These are phyloP conservation scores for Rhizophagus clarus DNA, from an alignment of 192 early-diverging fungal genomes.

Conservation along the genomic window DNA sequence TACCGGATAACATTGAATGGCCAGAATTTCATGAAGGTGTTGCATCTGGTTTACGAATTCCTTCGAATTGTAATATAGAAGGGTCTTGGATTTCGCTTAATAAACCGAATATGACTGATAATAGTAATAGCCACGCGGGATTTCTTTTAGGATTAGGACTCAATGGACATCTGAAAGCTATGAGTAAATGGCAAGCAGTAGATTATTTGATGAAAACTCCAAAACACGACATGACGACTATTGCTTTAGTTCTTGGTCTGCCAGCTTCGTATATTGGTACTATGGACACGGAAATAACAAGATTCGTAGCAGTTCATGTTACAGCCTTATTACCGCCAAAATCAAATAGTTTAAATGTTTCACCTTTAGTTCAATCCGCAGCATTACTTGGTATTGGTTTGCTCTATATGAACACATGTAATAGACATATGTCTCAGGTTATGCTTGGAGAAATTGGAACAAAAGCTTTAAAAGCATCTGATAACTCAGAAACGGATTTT, in stretches of 20 bases:
- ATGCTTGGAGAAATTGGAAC: conserved; percentile 71
- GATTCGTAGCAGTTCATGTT: conserved; percentile 76
- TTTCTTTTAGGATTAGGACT: conserved; percentile 83
- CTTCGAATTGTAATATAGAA: conserved; percentile 52
- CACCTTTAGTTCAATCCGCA: conserved; percentile 65
- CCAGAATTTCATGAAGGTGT: conserved; percentile 90
- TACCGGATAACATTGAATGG: conserved; percentile 66
- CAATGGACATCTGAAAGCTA: conserved; percentile 68
- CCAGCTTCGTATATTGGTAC: conserved; percentile 71
- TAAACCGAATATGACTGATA: conserved; percentile 52
- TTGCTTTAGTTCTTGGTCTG: conserved; percentile 78
- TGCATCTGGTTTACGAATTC: conserved; percentile 71
- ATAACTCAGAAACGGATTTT: conserved; percentile 34
- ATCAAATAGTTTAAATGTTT: conserved; percentile 62
- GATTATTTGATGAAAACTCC: conserved; percentile 62
- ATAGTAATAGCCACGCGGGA: conserved; percentile 69
- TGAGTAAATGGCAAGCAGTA: conserved; percentile 62
- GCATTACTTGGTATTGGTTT: conserved; percentile 80
- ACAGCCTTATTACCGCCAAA: conserved; percentile 65
- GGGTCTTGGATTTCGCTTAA: conserved; percentile 85
- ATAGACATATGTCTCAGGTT: conserved; percentile 71
- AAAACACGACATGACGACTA: conserved; percentile 66
- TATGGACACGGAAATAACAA: conserved; percentile 61
- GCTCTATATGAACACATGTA: conserved; percentile 66
- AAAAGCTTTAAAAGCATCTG: conserved; percentile 29